Evolutionary conservation across 2,329 filamentous ascomycete genomes (phyloP).

Genomic region (Ceratocystis ficicola): DNA sequence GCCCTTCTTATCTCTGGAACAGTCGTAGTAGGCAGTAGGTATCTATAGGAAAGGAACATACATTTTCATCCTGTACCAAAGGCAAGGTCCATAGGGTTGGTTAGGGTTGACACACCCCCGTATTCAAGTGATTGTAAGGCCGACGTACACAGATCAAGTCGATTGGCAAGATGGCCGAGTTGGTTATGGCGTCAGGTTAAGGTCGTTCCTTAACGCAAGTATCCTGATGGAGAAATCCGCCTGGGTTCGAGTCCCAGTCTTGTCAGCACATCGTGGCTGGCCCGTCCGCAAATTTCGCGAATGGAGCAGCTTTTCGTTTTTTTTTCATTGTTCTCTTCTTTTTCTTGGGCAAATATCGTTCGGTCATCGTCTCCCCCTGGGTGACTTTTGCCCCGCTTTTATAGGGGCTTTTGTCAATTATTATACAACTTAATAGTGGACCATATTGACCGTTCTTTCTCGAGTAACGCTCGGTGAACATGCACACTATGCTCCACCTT

Average conservation of each 20-base stretch:
- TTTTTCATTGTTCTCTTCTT: background rate
- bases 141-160: too few relatives aligned
- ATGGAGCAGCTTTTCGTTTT: background rate
- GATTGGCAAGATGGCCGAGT: conserved; percentile 29
- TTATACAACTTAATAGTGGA: background rate
- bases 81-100: too few relatives aligned
- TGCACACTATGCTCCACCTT: background rate
- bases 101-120: background rate
- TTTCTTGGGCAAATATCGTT: background rate
- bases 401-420: background rate
- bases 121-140: background rate
- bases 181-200: conserved; percentile 32
- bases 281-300: background rate
- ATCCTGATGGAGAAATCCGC: conserved; percentile 22
- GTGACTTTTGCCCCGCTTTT: background rate
- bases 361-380: background rate
- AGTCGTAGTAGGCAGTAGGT: too few relatives aligned
- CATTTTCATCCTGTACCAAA: too few relatives aligned
- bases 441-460: background rate
- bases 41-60: background rate
- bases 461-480: background rate
- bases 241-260: conserved; percentile 22
- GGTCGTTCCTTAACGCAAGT: conserved; percentile 27
- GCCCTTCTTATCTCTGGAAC: background rate
- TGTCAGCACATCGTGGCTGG: conserved; percentile 11